Conservation (phyloP, 179 eudicot species). For the Carnegiea gigantea region DNA sequence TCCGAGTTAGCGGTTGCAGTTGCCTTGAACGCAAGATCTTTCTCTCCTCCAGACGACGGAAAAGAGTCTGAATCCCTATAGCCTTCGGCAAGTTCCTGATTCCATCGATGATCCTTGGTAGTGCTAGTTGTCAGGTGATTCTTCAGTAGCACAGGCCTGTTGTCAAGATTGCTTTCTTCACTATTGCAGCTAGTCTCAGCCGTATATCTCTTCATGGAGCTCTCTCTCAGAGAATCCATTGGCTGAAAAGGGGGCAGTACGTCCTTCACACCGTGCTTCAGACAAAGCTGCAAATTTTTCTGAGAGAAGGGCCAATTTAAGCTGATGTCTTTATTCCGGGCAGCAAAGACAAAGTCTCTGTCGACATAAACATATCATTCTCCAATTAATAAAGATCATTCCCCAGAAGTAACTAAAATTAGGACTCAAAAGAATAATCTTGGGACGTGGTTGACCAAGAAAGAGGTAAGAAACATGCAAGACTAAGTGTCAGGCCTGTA, state of each 20-base stretch:
- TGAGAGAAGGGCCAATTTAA: constrained; percentile 83
- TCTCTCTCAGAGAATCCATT: constrained; percentile 42
- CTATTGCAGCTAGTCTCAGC: constrained; percentile 35
- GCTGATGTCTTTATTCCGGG: constrained; percentile 70
- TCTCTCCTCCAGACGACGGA: constrained; percentile 40
- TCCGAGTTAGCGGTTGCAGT: constrained; percentile 34
- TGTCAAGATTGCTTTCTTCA: constrained; percentile 39
- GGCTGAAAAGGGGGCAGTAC: constrained; percentile 79
- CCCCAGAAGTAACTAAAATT: neutral
- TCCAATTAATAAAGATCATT: neutral
- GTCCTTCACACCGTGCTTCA: constrained; percentile 63
- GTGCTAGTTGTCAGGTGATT: constrained; percentile 24
- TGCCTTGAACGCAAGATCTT: constrained; percentile 37
- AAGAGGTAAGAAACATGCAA: neutral
- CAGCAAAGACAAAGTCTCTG: constrained; percentile 76
- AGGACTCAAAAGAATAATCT: constrained; percentile 1
- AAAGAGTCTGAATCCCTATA: constrained; percentile 33
- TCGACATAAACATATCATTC: constrained; percentile 23
- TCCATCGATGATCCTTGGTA: constrained; percentile 25
- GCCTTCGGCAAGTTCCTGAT: constrained; percentile 30
- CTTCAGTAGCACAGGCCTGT: constrained; percentile 28
- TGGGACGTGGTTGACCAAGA: neutral
- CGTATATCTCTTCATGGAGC: constrained; percentile 26
- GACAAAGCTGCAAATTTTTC: constrained; percentile 68
- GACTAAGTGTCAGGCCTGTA: neutral